A percentile compares a stretch with the other conserved stretches of the same genome.
Evolutionary conservation across 1,284 basidiomycete genomes (phyloP).

Genomic region (Rhodotorula sp.): DNA sequence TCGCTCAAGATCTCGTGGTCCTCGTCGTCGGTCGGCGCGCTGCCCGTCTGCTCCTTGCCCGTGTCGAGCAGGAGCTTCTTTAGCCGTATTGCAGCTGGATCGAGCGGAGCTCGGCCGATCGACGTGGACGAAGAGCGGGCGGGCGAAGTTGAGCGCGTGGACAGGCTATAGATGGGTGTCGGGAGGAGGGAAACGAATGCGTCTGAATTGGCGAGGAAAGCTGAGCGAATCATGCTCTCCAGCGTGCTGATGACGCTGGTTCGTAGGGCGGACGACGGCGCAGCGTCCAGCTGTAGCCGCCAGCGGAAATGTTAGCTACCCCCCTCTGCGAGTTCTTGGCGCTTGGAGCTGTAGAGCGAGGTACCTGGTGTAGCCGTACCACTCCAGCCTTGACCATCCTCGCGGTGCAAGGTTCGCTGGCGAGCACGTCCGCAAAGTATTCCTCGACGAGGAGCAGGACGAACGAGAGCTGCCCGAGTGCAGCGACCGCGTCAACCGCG

Average conservation of each 20-base stretch:
- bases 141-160: not conserved
- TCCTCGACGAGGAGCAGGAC: constrained; percentile 74
- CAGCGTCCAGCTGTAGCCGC: not conserved
- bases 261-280: not conserved
- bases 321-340: not conserved
- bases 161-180: not conserved
- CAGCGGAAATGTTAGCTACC: too few relatives aligned
- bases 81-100: not conserved
- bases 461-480: constrained; percentile 78
- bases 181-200: constrained; percentile 32
- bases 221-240: constrained; percentile 21
- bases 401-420: constrained; percentile 42
- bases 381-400: constrained; percentile 55
- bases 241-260: not conserved
- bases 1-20: constrained; percentile 6
- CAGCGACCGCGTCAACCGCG: constrained; percentile 52
- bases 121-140: not conserved
- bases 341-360: not conserved
- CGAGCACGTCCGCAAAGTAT: constrained; percentile 71
- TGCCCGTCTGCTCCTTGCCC: too few relatives aligned
- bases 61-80: constrained; percentile 8
- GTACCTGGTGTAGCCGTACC: constrained; percentile 70
- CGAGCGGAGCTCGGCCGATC: not conserved
- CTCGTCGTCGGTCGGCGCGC: not conserved
- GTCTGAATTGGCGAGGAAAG: constrained; percentile 35